Evolutionary conservation across 2,329 filamentous ascomycete genomes (phyloP).

Genomic region (Exophiala bonariae): DNA sequence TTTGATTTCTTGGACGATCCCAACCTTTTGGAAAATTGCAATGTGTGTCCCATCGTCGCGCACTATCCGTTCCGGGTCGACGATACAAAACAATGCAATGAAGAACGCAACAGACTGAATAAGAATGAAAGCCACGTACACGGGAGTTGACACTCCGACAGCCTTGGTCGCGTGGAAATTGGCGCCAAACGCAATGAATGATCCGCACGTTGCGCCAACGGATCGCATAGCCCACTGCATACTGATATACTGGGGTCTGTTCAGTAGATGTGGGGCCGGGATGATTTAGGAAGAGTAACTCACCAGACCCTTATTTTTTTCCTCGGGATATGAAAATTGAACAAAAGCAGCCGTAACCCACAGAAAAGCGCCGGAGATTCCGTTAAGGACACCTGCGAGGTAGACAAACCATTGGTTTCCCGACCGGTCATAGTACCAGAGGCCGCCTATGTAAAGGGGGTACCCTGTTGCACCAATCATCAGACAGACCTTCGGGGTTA

Average conservation of each 20-base stretch:
- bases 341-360: conserved; percentile 23
- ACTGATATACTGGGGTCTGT: conserved; percentile 17
- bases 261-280: background rate
- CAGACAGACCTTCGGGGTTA: conserved; percentile 16
- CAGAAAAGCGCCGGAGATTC: conserved; percentile 18
- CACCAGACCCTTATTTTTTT: conserved; percentile 21
- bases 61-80: conserved; percentile 23
- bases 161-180: conserved; percentile 21
- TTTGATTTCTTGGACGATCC: conserved; percentile 20
- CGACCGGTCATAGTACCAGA: conserved; percentile 27
- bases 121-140: conserved; percentile 7
- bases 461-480: conserved; percentile 24
- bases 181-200: conserved; percentile 24
- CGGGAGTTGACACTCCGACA: conserved; percentile 21
- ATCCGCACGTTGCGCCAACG: conserved; percentile 19
- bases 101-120: background rate
- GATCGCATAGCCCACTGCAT: conserved; percentile 23
- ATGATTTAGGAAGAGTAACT: background rate
- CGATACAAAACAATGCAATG: conserved; percentile 9
- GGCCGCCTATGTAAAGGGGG: conserved; percentile 24
- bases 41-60: conserved; percentile 28
- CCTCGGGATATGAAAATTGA: conserved; percentile 22
- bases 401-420: conserved; percentile 24
- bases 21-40: conserved; percentile 23
- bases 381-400: conserved; percentile 16